These are phyloP conservation scores for Geum urbanum DNA, from an alignment of 306 rosid genomes.

Conservation along the genomic window DNA sequence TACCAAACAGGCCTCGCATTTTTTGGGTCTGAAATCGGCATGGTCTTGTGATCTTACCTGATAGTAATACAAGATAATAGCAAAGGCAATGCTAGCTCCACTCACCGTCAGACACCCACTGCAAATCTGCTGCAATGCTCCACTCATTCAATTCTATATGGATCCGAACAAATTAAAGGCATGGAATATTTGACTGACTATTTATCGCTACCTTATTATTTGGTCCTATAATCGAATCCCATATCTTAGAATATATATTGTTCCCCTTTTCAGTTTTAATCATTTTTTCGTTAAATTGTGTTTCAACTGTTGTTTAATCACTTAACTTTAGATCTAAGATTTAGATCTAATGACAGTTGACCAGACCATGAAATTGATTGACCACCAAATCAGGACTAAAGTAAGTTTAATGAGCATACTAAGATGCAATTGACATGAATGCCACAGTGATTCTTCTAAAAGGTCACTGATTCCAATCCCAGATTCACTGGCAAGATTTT, in stretches of 20 bases:
- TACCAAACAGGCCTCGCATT: too few species aligned
- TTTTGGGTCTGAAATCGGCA: neutral
- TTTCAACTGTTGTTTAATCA: too few species aligned
- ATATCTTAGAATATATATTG: neutral
- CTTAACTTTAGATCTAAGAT: too few species aligned
- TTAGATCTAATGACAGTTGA: too few species aligned
- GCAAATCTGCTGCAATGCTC: neutral
- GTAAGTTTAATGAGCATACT: too few species aligned
- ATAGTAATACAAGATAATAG: neutral
- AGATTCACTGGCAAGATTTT: too few species aligned
- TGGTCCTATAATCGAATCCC: slow-evolving; percentile 2
- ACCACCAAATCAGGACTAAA: too few species aligned
- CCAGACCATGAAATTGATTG: too few species aligned
- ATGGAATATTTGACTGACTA: slow-evolving; percentile 7
- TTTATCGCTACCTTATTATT: neutral
- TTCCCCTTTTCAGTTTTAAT: neutral
- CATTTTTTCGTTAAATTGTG: too few species aligned
- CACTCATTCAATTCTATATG: neutral
- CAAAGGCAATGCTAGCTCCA: neutral
- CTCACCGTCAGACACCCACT: neutral
- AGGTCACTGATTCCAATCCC: too few species aligned
- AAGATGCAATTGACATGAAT: too few species aligned
- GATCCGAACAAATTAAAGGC: slow-evolving; percentile 1
- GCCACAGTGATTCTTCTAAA: too few species aligned
- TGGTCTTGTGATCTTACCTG: neutral